These are phyloP conservation scores for Ampelomyces quisqualis DNA, from an alignment of 2,329 filamentous ascomycete species.

Conservation along the genomic window DNA sequence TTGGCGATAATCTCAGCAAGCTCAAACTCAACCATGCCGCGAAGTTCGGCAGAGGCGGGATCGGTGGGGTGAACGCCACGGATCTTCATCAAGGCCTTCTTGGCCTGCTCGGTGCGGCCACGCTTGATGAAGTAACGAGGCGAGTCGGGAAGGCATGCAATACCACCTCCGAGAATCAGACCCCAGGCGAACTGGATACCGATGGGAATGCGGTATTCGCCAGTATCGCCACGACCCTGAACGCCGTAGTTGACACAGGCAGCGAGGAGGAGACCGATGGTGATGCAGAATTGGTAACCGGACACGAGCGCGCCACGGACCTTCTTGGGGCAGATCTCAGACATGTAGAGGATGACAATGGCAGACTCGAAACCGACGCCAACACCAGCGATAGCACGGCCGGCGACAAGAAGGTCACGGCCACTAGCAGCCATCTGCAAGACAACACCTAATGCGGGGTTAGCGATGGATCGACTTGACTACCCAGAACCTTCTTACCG, in stretches of 20 bases:
- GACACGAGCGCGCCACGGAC: constrained; percentile 77
- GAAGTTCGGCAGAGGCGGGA: too few species aligned
- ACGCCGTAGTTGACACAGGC: constrained; percentile 75
- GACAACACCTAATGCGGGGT: constrained; percentile 56
- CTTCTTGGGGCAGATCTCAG: constrained; percentile 69
- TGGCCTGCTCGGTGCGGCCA: constrained; percentile 66
- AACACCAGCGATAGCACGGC: constrained; percentile 71
- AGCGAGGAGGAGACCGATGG: constrained; percentile 66
- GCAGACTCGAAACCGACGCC: constrained; percentile 74
- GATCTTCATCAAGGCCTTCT: constrained; percentile 64
- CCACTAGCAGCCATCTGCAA: constrained; percentile 62
- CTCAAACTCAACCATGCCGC: constrained; percentile 78
- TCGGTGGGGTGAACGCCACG: constrained; percentile 73
- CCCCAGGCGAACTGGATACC: constrained; percentile 81
- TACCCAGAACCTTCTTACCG: too few species aligned
- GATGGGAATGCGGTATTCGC: constrained; percentile 76
- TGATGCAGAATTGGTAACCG: constrained; percentile 6
- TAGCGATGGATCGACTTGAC: too few species aligned
- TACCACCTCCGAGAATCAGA: constrained; percentile 69
- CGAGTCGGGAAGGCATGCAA: constrained; percentile 79
- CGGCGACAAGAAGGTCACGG: constrained; percentile 66
- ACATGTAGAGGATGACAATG: constrained; percentile 68
- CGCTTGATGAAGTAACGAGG: constrained; percentile 86
- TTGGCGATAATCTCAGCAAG: constrained; percentile 88
- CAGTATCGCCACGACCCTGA: constrained; percentile 62